Evolutionary conservation across 2,329 filamentous ascomycete genomes (phyloP), one percentile per base, ranked within the genome.

Genomic region (Venturia asperata): DNA sequence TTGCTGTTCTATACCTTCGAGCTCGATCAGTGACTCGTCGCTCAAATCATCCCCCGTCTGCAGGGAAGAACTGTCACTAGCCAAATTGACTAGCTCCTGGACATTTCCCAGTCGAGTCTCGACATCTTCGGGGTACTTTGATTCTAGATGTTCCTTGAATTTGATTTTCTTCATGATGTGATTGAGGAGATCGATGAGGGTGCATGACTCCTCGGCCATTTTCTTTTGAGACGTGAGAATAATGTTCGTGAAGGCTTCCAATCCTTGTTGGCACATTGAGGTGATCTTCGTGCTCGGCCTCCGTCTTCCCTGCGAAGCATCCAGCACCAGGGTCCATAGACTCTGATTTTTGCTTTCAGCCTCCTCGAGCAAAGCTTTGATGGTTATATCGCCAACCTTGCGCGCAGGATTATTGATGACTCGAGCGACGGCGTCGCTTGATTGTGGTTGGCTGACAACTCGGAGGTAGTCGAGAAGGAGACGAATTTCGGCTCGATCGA

Each of bases 401-500:
- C 93, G 84, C 37, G 88, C 83, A 0, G 93, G 94, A 0, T 88
- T 83, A 72, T 97, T 97, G 72, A 97, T 87, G 65, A 97, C 86
- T 41, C 91, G 85, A 4, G 88, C 84, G 0, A 97, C 77, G 0
- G 91, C 91, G 72, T 97, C 92, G 70, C 92, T 96, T 73, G 95
- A 92, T 58, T 90, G 83, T 1, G 92, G 90, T 68, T 95, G 89
- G 71, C 90, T 85, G 41, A 97, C 86, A 3, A 95, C 88, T 41
- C 92, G 85, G 17, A 97, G 80, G 73, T 99, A 97, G 73, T 97
- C 92, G 4, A 97, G 77, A 0, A 97, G 74, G 7, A 91, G 82
- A 74, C 94, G 95, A 72, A 97, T 88, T 74, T 99, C 93, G 3
- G 86, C 83, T 63, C 94, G 86, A 70, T 99, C 94, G 71, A 95